Evolutionary conservation across 2,329 filamentous ascomycete species (phyloP), one percentile per base, ranked within the genome.

Genomic region (Monilinia fructigena): DNA sequence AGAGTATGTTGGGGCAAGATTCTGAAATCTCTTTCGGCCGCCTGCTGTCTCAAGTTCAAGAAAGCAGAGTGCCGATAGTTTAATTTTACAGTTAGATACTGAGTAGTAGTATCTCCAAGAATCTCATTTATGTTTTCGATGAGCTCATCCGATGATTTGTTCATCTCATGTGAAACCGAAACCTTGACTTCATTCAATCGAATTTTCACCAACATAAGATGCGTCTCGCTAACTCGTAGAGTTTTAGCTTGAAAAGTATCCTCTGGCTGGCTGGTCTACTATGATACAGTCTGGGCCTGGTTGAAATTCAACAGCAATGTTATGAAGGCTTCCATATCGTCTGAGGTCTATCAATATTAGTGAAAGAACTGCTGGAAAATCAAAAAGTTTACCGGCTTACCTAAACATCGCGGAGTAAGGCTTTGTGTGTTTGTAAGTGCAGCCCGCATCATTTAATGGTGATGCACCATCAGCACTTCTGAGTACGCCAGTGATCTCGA

Each of bases 111-210:
- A 63, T 80, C 78, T 40, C 85, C 84, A 3, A 89, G 80, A 65
- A 86, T 81, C 40, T 78, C 76, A 71, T 88, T 84, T 14, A 89
- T 78, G 66, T 87, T 84, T 31, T 84, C 80, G 20, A 89, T 85
- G 42, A 88, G 76, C 52, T 83, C 79, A 16, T 87, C 84, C 0
- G 85, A 82, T 50, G 77, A 80, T 23, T 59, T 55, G 56, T 80
- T 78, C 42, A 77, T 76, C 11, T 72, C 42, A 63, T 80, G 76
- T 26, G 60, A 64, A n/a, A 40, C 20, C 7, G 67, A 42, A 20
- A 58, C 11, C 26, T 59, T 67, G n/a, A 71, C 58, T 53, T 68
- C 71, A 42, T 66, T 67, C 14, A 76, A 67, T 35, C 66, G 67
- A 16, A 76, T 62, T 60, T 73, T 75, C 1, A 71, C 75, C 7